These are phyloP conservation scores for Cyclaneusma minus DNA, from an alignment of 2,329 filamentous ascomycete species.

Conservation along the genomic window DNA sequence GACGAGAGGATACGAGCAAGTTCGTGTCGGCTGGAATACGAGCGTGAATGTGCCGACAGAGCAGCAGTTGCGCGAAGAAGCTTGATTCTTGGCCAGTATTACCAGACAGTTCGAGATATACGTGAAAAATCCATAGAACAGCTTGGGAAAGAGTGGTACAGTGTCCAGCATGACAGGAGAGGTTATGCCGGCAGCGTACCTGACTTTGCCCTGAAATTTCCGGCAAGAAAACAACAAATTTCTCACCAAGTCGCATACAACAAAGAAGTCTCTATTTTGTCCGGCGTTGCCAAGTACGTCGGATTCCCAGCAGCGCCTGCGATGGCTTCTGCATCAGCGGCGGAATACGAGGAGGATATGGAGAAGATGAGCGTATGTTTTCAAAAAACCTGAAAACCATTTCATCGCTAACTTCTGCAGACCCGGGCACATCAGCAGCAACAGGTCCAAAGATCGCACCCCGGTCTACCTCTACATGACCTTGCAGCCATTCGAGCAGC, in stretches of 20 bases:
- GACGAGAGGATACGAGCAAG: conserved; percentile 58
- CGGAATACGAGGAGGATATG: conserved; percentile 75
- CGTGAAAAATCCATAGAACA: conserved; percentile 67
- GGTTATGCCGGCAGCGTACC: conserved; percentile 63
- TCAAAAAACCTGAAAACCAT: conserved; percentile 6
- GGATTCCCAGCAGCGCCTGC: conserved; percentile 92
- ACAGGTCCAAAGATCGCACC: conserved; percentile 10
- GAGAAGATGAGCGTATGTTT: conserved; percentile 71
- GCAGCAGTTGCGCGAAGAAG: conserved; percentile 68
- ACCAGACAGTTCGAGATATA: conserved; percentile 70
- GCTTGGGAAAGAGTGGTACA: conserved; percentile 81
- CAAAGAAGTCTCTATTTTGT: conserved; percentile 79
- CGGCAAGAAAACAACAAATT: conserved; percentile 63
- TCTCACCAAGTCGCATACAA: conserved; percentile 85
- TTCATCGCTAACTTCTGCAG: conserved; percentile 8
- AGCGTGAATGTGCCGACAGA: conserved; percentile 58
- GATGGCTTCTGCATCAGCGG: conserved; percentile 53
- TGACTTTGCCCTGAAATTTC: conserved; percentile 71
- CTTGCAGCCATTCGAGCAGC: conserved; percentile 16
- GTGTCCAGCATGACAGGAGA: conserved; percentile 78
- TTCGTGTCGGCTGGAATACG: conserved; percentile 42
- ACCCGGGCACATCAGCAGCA: conserved; percentile 13
- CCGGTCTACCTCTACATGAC: conserved; percentile 16
- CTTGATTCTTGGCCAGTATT: conserved; percentile 81
- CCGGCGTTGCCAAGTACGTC: conserved; percentile 84